Base-by-base conservation (phyloP, 2,329 filamentous ascomycete genomes). In the Corinectria fuckeliana region DNA sequence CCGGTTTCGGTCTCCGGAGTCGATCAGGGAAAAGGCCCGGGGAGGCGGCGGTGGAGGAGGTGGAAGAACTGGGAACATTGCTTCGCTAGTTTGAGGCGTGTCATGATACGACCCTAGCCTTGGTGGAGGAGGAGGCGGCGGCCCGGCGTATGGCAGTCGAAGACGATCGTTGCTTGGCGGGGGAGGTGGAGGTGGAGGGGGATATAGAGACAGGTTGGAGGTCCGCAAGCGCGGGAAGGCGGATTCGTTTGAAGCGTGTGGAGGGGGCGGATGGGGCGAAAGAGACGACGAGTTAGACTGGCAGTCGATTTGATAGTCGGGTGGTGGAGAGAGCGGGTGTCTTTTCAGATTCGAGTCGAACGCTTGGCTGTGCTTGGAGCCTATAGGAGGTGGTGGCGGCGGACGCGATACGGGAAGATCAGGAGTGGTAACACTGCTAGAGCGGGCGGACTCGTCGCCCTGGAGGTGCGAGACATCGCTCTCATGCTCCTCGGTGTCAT, bases 341-440 rank as follows among this genome's bases (percentile, higher is more conserved):
- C 62, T 23, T 18, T 58, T 53, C 42, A 60, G 56, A 56, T 41
- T 57, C 21, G 56, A 54, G 39, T 60, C 50, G 38, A 61, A 42
- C 16, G 57, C 52, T 25, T 61, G 63, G 53, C 49, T 55, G 28
- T 61, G 53, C 38, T 51, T 50, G 14, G 50, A 60, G 44, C 49
- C 60, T 18, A 59, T 58, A 16, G 57, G 58, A 42, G 59, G 59
- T 42, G 64, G 65, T 49, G 64, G 62, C 49, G 63, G 63, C 8
- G 60, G 65, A 50, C 66, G 66, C 25, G 63, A 57, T 53, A 64
- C 56, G 32, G 58, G 45, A 45, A 58, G 47, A 32, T 73, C 69
- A 20, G 66, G 71, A 36, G 70, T 72, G 18, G 72, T 71, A 36
- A 62, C 64, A 49, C 67, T 64, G 59, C 72, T 74, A 6, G 72